A percentile compares a stretch with the other conserved stretches of the same genome.
Conservation (phyloP, 192 early-diverging fungal genomes). For the Allomyces macrogynus region DNA sequence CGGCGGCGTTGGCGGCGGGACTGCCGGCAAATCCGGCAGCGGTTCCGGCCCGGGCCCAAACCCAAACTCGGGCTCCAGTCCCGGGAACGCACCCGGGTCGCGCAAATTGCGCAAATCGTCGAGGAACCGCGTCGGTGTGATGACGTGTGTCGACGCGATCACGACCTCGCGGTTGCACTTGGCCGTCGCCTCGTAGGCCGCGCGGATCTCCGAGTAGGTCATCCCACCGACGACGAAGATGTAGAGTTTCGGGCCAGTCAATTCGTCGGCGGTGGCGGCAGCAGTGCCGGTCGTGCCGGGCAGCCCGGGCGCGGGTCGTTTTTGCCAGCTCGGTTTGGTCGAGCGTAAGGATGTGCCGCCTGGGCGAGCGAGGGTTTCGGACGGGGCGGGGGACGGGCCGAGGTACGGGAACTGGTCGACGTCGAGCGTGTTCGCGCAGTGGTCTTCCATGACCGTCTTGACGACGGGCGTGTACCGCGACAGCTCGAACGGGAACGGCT, state of each 20-base stretch:
- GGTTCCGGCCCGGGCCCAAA: not conserved
- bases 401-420: too few species aligned
- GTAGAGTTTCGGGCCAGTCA: too few species aligned
- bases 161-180: constrained; percentile 18
- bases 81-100: not conserved
- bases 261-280: too few species aligned
- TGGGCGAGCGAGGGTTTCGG: not conserved
- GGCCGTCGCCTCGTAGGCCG: constrained; percentile 15
- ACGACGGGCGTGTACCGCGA: constrained; percentile 56
- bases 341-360: not conserved
- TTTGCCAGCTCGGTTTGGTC: not conserved
- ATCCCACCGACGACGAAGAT: constrained; percentile 23
- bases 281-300: too few species aligned
- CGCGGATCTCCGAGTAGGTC: constrained; percentile 22
- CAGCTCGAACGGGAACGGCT: constrained; percentile 47
- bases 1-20: not conserved
- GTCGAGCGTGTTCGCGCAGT: too few species aligned
- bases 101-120: not conserved
- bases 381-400: too few species aligned
- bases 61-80: constrained; percentile 3
- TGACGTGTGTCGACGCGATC: constrained; percentile 7
- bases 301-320: too few species aligned
- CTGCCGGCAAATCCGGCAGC: not conserved
- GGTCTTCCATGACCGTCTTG: constrained; percentile 28
- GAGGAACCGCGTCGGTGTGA: not conserved